Evolutionary conservation across 352 stramenopile genomes (phyloP), one percentile per base, ranked within the genome.

Genomic region (Phytophthora foliorum): DNA sequence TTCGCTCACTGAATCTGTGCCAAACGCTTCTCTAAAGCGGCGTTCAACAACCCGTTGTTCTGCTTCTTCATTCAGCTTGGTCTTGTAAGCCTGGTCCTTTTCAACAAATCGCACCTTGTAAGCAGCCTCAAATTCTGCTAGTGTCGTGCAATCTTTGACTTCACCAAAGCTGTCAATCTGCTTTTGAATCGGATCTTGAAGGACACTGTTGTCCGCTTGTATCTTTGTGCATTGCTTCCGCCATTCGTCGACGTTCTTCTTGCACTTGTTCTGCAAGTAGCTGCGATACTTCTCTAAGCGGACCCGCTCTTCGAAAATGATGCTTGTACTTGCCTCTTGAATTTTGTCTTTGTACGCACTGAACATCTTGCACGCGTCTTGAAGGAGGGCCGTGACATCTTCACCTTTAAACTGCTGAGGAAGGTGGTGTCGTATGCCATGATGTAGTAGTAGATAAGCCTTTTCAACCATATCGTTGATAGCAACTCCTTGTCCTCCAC

Each of bases 121-220:
- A 11, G 44, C 17, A 1, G 1, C 14, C 22, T 64, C 45, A 19
- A 64, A 57, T 25, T 64, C 45, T n/a, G 32, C 24, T 9, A 64
- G 9, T 1, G 45, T 44, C 32, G 2, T 22, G n/a, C 57, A 57
- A 19, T 21, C 7, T n/a, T 64, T 50, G 6, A 13, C 2, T 42
- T 49, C 56, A 16, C 31, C 56, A 48, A 63, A 63, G 3, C 2
- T 14, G n/a, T 52, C 22, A n/a, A 64, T 57, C 32, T 63, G 14
- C n/a, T n/a, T n/a, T n/a, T n/a, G n/a, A n/a, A n/a, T n/a, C n/a
- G n/a, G n/a, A 7, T 63, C 42, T 38, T 55, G 31, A 16, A 54
- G 25, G 54, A 11, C 38, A 9, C 21, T 5, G 38, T 22, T n/a
- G n/a, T n/a, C n/a, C n/a, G n/a, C n/a, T n/a, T n/a, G n/a, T n/a